Evolutionary conservation across 1,139 yeast genomes (phyloP).

Genomic region (Saccharomyces hybrid): DNA sequence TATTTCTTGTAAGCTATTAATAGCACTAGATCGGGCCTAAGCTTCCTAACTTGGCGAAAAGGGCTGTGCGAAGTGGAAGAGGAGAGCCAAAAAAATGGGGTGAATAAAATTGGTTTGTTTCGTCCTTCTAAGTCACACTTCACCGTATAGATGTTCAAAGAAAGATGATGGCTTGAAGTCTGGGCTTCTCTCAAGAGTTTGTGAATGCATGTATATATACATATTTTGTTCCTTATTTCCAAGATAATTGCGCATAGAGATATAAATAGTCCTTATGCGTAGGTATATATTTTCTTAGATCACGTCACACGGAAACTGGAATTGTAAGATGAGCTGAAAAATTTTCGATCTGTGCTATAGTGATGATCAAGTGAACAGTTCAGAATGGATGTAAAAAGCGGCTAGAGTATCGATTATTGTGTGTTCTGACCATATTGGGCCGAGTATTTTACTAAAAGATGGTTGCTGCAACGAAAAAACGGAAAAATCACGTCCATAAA

Average conservation of each 20-base stretch:
- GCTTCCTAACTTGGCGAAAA: background rate
- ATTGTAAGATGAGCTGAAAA: background rate
- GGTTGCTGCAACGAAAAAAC: background rate
- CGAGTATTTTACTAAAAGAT: background rate
- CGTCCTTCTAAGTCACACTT: background rate
- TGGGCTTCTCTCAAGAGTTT: background rate
- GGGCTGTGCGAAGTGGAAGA: background rate
- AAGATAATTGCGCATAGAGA: background rate
- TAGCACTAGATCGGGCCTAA: background rate
- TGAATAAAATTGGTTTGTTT: background rate
- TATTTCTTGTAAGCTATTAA: background rate
- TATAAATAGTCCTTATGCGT: background rate
- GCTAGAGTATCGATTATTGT: background rate
- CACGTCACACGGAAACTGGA: background rate
- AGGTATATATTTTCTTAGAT: background rate
- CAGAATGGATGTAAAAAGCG: background rate
- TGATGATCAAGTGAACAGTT: background rate
- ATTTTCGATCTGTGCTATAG: background rate
- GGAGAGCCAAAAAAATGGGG: background rate
- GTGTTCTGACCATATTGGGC: background rate
- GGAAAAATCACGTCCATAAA: background rate
- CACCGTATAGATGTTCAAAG: background rate
- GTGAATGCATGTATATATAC: background rate
- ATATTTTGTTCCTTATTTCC: background rate
- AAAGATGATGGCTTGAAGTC: background rate